These are phyloP conservation scores for Rhodotorula sp. DNA, from an alignment of 1,284 basidiomycete species.

Conservation along the genomic window DNA sequence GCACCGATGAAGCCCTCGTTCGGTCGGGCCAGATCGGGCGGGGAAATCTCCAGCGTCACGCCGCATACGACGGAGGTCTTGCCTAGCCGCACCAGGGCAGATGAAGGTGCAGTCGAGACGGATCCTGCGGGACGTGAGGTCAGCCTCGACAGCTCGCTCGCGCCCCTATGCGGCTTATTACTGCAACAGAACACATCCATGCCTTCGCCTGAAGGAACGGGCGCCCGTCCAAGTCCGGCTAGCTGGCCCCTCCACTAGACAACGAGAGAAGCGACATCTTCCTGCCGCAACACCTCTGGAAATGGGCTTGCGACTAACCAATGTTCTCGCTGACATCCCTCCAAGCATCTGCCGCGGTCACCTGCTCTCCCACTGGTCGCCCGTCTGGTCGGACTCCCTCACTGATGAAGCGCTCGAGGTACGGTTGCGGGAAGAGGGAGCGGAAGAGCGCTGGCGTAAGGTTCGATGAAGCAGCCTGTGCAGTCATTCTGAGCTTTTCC, in stretches of 20 bases:
- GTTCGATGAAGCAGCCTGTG: slow-evolving; percentile 2
- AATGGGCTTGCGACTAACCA: slow-evolving; percentile 55
- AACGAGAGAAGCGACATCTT: neutral
- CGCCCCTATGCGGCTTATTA: too few species aligned
- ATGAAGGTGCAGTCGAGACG: slow-evolving; percentile 85
- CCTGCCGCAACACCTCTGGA: neutral
- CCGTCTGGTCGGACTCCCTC: slow-evolving; percentile 74
- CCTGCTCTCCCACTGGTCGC: slow-evolving; percentile 47
- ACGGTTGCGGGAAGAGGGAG: slow-evolving; percentile 73
- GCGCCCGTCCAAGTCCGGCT: neutral
- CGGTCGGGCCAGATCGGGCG: slow-evolving; percentile 73
- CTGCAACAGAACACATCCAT: too few species aligned
- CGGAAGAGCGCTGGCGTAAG: slow-evolving; percentile 62
- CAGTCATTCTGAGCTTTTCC: neutral
- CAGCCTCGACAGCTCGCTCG: neutral
- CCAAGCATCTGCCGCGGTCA: slow-evolving; percentile 52
- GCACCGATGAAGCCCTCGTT: slow-evolving; percentile 76
- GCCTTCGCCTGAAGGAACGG: too few species aligned
- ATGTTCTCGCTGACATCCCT: slow-evolving; percentile 68
- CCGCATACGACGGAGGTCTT: slow-evolving; percentile 89
- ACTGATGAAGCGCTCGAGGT: slow-evolving; percentile 72
- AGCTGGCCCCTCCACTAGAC: neutral
- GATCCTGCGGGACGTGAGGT: slow-evolving; percentile 58
- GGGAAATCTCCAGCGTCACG: slow-evolving; percentile 88
- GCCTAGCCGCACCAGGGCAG: slow-evolving; percentile 81